Evolutionary conservation across 2,329 filamentous ascomycete species (phyloP).

Genomic region (Mycogone perniciosa): DNA sequence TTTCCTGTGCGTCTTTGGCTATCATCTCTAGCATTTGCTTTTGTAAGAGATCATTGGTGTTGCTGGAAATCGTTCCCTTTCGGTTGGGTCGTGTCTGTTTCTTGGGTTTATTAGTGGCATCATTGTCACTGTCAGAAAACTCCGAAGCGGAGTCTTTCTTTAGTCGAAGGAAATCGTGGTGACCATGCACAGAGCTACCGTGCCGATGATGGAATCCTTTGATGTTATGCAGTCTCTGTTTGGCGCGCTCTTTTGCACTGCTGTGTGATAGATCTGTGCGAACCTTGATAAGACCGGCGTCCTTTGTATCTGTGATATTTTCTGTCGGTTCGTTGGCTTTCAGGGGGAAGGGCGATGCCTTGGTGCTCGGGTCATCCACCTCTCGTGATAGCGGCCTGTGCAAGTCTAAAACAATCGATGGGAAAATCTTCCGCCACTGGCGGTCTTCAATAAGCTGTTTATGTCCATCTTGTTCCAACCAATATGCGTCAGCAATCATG

Average conservation of each 20-base stretch:
- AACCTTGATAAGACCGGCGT: conserved; percentile 18
- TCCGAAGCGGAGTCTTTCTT: conserved; percentile 50
- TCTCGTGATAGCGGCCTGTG: conserved; percentile 28
- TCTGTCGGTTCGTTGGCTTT: conserved; percentile 21
- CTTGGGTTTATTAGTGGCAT: conserved; percentile 29
- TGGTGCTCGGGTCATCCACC: conserved; percentile 20
- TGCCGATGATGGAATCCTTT: conserved; percentile 49
- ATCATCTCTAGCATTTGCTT: conserved; percentile 59
- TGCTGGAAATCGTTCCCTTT: conserved; percentile 43
- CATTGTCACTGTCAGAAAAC: conserved; percentile 52
- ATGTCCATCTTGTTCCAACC: conserved; percentile 78
- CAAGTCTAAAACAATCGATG: conserved; percentile 27
- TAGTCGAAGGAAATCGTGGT: conserved; percentile 47
- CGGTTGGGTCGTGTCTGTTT: conserved; percentile 28
- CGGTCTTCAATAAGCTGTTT: conserved; percentile 76
- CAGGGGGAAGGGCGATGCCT: conserved; percentile 20
- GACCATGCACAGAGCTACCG: conserved; percentile 42
- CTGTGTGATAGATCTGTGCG: conserved; percentile 42
- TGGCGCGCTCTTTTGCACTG: conserved; percentile 52
- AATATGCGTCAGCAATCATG: conserved; percentile 82
- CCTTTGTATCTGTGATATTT: conserved; percentile 16
- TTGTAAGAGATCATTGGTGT: conserved; percentile 46
- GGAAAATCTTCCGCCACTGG: conserved; percentile 67
- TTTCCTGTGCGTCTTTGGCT: conserved; percentile 44
- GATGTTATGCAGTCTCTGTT: conserved; percentile 52